phyloP scores from a whole-genome alignment of 225 moss, liverwort and hornwort genomes.

The Sphagnum tenellum region DNA sequence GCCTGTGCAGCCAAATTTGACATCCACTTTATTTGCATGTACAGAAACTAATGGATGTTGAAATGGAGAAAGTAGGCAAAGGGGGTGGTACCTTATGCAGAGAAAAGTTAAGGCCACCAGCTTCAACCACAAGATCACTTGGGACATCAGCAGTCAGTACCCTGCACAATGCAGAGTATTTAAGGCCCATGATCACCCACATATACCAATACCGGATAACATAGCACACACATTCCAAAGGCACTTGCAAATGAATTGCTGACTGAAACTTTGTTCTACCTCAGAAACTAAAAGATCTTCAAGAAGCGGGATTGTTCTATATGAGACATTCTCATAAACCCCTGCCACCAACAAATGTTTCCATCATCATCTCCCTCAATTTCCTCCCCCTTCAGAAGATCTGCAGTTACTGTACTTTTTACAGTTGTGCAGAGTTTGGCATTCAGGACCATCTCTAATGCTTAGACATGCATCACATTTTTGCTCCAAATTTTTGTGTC shows the following conservation, averaged over 20 bases:
- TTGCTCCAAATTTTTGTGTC: too few relatives aligned
- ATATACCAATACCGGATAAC: slow-evolving; percentile 1
- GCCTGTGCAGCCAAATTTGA: too few relatives aligned
- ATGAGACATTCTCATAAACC: not conserved
- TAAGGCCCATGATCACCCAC: not conserved
- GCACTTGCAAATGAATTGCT: too few relatives aligned
- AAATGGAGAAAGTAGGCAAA: too few relatives aligned
- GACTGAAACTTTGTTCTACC: not conserved
- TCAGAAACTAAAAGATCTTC: not conserved
- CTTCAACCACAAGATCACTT: slow-evolving; percentile 92
- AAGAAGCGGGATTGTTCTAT: not conserved
- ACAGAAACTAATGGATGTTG: too few relatives aligned
- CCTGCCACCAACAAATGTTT: not conserved
- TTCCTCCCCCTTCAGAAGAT: too few relatives aligned
- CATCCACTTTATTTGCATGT: too few relatives aligned
- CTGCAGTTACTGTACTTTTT: too few relatives aligned
- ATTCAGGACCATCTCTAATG: too few relatives aligned
- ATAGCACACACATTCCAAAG: not conserved
- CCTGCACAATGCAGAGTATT: slow-evolving; percentile 35
- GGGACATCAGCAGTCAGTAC: slow-evolving; percentile 95
- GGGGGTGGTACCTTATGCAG: slow-evolving; percentile 66
- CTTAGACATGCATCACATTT: too few relatives aligned
- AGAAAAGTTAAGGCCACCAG: slow-evolving; percentile 90
- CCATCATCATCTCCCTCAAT: too few relatives aligned
- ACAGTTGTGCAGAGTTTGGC: too few relatives aligned